Conservation (phyloP, 148 eudicot species). For the Amaranthus hypochondriacus region DNA sequence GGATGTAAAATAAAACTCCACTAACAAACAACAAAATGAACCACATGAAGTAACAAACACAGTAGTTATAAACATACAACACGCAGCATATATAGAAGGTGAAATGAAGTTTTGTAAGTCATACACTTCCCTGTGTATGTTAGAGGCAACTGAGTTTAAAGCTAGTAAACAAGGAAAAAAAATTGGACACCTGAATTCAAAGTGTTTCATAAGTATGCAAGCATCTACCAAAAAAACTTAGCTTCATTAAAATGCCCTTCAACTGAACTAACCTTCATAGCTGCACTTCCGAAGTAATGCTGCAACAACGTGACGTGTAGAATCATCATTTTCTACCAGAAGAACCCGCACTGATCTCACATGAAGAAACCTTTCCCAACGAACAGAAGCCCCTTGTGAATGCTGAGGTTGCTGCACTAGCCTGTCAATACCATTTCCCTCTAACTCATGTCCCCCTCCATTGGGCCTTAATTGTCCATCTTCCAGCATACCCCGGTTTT, state of each 20-base stretch:
- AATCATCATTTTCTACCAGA: conserved; percentile 65
- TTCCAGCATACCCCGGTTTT: conserved; percentile 15
- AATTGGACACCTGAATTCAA: background rate
- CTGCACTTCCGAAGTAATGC: conserved; percentile 59
- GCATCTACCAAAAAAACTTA: background rate
- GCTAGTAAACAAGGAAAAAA: background rate
- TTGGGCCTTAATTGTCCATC: conserved; percentile 21
- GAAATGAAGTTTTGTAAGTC: no score
- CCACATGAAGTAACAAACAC: no score
- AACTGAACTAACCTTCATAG: conserved; percentile 53
- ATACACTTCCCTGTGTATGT: no score
- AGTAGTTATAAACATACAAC: no score
- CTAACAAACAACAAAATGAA: no score
- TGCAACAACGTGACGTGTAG: conserved; percentile 55
- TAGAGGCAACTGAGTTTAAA: no score
- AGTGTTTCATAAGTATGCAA: background rate
- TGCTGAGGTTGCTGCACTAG: conserved; percentile 28
- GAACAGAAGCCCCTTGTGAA: conserved; percentile 31
- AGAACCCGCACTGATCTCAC: conserved; percentile 49
- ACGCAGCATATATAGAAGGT: no score
- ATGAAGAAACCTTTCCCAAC: conserved; percentile 57
- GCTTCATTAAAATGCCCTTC: background rate
- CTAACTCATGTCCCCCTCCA: conserved; percentile 16
- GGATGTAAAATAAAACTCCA: no score
- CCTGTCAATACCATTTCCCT: conserved; percentile 12